A percentile compares a stretch with the other conserved stretches of the same genome.
Evolutionary conservation across 2,329 filamentous ascomycete species (phyloP).

Genomic region (Nannizziopsis barbatae): DNA sequence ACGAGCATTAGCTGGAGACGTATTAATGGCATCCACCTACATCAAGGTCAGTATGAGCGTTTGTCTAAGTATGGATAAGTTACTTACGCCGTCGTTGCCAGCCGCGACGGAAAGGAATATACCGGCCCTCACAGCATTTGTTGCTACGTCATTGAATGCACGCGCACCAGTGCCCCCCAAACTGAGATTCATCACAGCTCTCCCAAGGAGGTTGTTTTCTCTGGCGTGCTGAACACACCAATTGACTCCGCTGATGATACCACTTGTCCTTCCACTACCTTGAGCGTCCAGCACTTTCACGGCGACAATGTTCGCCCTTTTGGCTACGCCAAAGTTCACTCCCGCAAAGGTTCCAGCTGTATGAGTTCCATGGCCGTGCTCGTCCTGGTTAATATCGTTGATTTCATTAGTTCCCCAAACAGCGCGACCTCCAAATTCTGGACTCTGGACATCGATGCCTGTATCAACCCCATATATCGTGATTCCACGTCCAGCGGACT

Average conservation of each 20-base stretch:
- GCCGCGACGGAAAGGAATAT: slow-evolving; percentile 34
- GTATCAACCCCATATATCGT: slow-evolving; percentile 32
- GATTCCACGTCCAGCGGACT: slow-evolving; percentile 25
- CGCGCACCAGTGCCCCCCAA: slow-evolving; percentile 27
- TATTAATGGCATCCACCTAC: slow-evolving; percentile 3
- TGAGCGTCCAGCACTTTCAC: slow-evolving; percentile 41
- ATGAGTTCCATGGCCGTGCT: slow-evolving; percentile 32
- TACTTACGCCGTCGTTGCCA: slow-evolving; percentile 29
- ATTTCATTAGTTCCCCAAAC: slow-evolving; percentile 27
- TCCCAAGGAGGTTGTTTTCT: slow-evolving; percentile 20
- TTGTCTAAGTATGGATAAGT: slow-evolving; percentile 16
- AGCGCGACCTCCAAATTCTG: slow-evolving; percentile 30
- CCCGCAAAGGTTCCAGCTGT: slow-evolving; percentile 30
- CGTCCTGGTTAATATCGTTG: slow-evolving; percentile 14
- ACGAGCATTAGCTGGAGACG: slow-evolving; percentile 30
- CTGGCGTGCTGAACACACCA: slow-evolving; percentile 28
- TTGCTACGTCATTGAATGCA: slow-evolving; percentile 31
- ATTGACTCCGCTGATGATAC: slow-evolving; percentile 42
- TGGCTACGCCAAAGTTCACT: slow-evolving; percentile 29
- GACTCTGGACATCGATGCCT: slow-evolving; percentile 27
- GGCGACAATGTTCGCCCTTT: slow-evolving; percentile 31
- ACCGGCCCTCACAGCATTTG: slow-evolving; percentile 27
- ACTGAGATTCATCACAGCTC: slow-evolving; percentile 29
- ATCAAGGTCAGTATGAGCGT: background rate
- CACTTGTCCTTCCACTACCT: slow-evolving; percentile 36